Conservation (phyloP, 345 rosid genomes). For the Citrus hindsii region DNA sequence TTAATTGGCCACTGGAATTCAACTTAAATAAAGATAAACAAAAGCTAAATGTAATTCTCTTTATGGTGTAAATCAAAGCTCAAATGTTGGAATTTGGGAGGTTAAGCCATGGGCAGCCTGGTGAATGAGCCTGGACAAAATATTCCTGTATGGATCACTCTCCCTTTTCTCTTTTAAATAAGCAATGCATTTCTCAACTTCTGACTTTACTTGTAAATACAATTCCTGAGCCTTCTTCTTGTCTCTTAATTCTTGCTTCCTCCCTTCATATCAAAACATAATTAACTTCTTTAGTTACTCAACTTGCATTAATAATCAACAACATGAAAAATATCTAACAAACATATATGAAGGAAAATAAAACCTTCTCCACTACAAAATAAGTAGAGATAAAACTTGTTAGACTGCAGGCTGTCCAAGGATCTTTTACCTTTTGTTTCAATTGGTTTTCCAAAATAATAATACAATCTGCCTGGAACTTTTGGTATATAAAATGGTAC, state of each 20-base stretch:
- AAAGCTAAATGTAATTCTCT: too few species aligned
- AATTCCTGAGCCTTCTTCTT: slow-evolving; percentile 41
- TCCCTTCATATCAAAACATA: slow-evolving; percentile 23
- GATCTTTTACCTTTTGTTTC: slow-evolving; percentile 30
- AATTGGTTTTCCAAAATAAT: slow-evolving; percentile 50
- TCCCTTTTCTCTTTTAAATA: slow-evolving; percentile 60
- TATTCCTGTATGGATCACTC: slow-evolving; percentile 54
- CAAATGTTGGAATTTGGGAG: slow-evolving; percentile 55
- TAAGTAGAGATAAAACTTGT: too few species aligned
- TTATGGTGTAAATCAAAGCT: slow-evolving; percentile 26
- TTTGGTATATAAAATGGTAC: slow-evolving; percentile 35
- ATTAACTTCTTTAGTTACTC: background rate
- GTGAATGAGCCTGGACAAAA: slow-evolving; percentile 38
- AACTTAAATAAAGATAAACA: too few species aligned
- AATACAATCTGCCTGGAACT: slow-evolving; percentile 49
- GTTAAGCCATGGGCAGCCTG: slow-evolving; percentile 37
- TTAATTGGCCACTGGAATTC: too few species aligned
- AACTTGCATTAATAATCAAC: too few species aligned
- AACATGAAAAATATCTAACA: too few species aligned
- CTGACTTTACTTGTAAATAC: slow-evolving; percentile 46
- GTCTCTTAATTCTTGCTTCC: slow-evolving; percentile 45
- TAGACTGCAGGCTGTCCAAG: too few species aligned
- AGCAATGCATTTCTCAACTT: slow-evolving; percentile 53
- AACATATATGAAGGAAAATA: too few species aligned
- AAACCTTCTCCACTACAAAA: too few species aligned